Evolutionary conservation across 768 basidiomycete genomes (phyloP), one percentile per base, ranked within the genome.

Genomic region (Strobilomyces confusus): DNA sequence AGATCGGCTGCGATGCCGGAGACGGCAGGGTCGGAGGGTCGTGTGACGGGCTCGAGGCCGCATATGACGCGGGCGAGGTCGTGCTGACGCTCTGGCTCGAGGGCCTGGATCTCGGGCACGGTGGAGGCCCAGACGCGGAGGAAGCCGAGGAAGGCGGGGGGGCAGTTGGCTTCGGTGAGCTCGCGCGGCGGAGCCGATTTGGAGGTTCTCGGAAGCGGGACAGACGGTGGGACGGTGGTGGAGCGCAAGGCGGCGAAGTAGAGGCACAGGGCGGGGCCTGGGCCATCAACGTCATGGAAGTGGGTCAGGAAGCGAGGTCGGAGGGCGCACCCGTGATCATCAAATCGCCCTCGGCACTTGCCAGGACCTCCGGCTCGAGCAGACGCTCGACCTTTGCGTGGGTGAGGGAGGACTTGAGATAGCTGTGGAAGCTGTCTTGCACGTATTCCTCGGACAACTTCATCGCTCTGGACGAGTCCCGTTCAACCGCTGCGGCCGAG

Each of bases 41-140:
- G 59, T 0, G 71, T 58, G 25, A 86, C 49, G 0, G 74, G 71
- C 1, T 58, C 44, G 44, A 90, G 80, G 5, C 77, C 76, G 60
- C 92, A 93, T 19, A 93, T 89, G 46, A 86, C 70, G 2, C 90
- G 81, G 0, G 90, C 91, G 26, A 93, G 85, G 66, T 93, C 91
- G 60, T 92, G 87, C 53, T 91, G 87, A 41, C 80, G 67, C 55
- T 87, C 81, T 0, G 86, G 83, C 0, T 68, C 43, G 13, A 92
- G 77, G 1, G 56, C 55, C 51, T 91, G 87, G 50, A 93, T 89
- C 9, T 63, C 62, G 0, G 83, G 78, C 0, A 93, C 91, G 0
- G 77, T 72, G 19, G 76, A 69, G 0, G 84, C 76, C 92, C 91
- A 94, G 12, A 92, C 83, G 6, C 72, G 73, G 40, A 92, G 81